Percentiles rank a stretch among this genome's conserved stretches.
Evolutionary conservation across 1,139 yeast species (phyloP).

Genomic region (Kurtzmaniella quercitrusa): DNA sequence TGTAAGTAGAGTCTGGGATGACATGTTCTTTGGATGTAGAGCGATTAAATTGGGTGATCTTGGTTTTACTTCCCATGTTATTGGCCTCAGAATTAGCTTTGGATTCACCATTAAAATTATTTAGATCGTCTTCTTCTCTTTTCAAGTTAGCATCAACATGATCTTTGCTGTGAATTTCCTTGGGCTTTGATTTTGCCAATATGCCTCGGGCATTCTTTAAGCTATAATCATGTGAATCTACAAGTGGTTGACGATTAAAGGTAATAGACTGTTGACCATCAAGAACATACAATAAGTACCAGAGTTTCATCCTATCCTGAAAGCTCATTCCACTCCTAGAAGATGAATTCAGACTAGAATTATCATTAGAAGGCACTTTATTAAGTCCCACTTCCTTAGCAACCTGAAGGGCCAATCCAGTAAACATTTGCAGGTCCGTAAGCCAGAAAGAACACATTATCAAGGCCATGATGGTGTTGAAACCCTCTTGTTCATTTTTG

Average conservation of each 20-base stretch:
- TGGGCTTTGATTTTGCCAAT: conserved; percentile 14
- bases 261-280: conserved; percentile 71
- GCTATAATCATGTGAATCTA: conserved; percentile 43
- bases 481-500: conserved; percentile 45
- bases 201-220: conserved; percentile 37
- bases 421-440: conserved; percentile 59
- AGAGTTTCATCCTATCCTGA: conserved; percentile 50
- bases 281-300: conserved; percentile 64
- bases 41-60: neutral
- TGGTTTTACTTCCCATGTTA: no score
- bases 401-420: conserved; percentile 62
- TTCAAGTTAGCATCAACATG: neutral
- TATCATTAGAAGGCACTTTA: conserved; percentile 22
- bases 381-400: conserved; percentile 55
- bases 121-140: conserved; percentile 2
- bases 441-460: conserved; percentile 70
- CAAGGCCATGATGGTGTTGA: conserved; percentile 58
- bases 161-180: conserved; percentile 4
- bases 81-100: neutral
- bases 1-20: neutral
- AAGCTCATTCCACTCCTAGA: conserved; percentile 23
- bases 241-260: conserved; percentile 53
- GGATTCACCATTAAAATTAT: no score
- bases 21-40: no score
- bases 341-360: conserved; percentile 8